phyloP scores from a whole-genome alignment of 179 eudicot genomes.

The Nepenthes alata region DNA sequence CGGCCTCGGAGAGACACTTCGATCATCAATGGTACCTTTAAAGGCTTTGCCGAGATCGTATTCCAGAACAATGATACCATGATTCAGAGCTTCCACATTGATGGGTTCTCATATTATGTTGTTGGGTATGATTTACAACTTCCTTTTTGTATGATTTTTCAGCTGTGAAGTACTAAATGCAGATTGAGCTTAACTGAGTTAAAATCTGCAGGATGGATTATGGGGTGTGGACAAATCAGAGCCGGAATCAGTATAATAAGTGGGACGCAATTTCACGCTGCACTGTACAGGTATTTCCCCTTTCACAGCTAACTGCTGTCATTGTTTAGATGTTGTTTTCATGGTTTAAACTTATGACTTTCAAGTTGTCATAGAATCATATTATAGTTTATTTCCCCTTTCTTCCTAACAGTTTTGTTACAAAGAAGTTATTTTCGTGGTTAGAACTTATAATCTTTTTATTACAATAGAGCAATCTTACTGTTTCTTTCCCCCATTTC shows the following conservation, averaged over 20 bases:
- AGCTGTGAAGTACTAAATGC: background rate
- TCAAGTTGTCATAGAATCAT: too few relatives aligned
- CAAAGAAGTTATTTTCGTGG: too few relatives aligned
- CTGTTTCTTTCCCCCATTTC: too few relatives aligned
- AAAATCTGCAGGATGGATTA: slow-evolving; percentile 51
- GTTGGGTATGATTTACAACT: slow-evolving; percentile 55
- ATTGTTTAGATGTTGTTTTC: too few relatives aligned
- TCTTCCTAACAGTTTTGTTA: too few relatives aligned
- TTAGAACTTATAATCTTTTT: too few relatives aligned
- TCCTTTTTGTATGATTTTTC: background rate
- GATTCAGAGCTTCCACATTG: slow-evolving; percentile 79
- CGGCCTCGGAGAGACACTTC: slow-evolving; percentile 45
- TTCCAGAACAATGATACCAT: slow-evolving; percentile 88
- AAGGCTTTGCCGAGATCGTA: slow-evolving; percentile 68
- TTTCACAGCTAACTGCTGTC: background rate
- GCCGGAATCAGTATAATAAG: slow-evolving; percentile 54
- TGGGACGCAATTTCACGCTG: slow-evolving; percentile 89
- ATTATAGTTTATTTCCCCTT: too few relatives aligned
- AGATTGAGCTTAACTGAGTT: background rate
- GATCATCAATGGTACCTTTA: slow-evolving; percentile 68
- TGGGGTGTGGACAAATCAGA: slow-evolving; percentile 77
- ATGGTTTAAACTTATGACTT: too few relatives aligned
- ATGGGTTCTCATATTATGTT: slow-evolving; percentile 77
- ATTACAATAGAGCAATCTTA: too few relatives aligned
- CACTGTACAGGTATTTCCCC: slow-evolving; percentile 56